Percentiles rank a stretch among this genome's conserved stretches.
Evolutionary conservation across 1,284 basidiomycete genomes (phyloP).

Genomic region (Naganishia albida): DNA sequence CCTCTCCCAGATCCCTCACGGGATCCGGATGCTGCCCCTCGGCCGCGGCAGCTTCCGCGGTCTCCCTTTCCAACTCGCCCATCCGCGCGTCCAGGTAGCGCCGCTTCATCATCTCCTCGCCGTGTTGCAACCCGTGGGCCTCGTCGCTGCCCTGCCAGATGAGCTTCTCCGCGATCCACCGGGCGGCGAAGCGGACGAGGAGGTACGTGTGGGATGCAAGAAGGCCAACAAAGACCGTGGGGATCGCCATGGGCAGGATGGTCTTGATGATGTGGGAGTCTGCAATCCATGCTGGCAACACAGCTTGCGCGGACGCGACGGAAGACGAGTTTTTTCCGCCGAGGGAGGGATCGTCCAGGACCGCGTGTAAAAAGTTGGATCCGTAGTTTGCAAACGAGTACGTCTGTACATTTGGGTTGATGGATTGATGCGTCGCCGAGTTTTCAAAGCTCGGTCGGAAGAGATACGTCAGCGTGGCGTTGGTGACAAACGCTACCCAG

Average conservation of each 20-base stretch:
- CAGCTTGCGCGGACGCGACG: slow-evolving; percentile 3
- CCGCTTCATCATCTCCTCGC: slow-evolving; percentile 66
- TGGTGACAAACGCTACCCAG: slow-evolving; percentile 82
- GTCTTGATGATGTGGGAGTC: slow-evolving; percentile 38
- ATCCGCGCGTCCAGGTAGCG: slow-evolving; percentile 56
- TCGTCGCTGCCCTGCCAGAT: slow-evolving; percentile 73
- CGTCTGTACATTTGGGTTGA: slow-evolving; percentile 44
- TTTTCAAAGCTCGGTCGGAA: slow-evolving; percentile 59
- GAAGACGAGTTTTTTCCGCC: slow-evolving; percentile 10
- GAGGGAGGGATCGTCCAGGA: slow-evolving; percentile 38
- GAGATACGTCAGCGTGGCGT: slow-evolving; percentile 80
- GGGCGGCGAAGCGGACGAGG: slow-evolving; percentile 64
- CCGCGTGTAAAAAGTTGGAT: slow-evolving; percentile 39
- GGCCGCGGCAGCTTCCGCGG: slow-evolving; percentile 14
- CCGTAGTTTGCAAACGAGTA: slow-evolving; percentile 41
- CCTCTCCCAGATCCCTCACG: slow-evolving; percentile 9
- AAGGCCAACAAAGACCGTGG: slow-evolving; percentile 72
- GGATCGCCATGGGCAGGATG: slow-evolving; percentile 57
- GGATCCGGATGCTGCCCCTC: slow-evolving; percentile 25
- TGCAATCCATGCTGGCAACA: slow-evolving; percentile 23
- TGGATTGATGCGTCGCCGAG: slow-evolving; percentile 37
- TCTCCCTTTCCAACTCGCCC: slow-evolving; percentile 12
- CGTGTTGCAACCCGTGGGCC: slow-evolving; percentile 60
- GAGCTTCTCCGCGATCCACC: slow-evolving; percentile 69
- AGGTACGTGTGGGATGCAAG: slow-evolving; percentile 79